Conservation (phyloP, 257 asterid species). For the Przewalskia tangutica region DNA sequence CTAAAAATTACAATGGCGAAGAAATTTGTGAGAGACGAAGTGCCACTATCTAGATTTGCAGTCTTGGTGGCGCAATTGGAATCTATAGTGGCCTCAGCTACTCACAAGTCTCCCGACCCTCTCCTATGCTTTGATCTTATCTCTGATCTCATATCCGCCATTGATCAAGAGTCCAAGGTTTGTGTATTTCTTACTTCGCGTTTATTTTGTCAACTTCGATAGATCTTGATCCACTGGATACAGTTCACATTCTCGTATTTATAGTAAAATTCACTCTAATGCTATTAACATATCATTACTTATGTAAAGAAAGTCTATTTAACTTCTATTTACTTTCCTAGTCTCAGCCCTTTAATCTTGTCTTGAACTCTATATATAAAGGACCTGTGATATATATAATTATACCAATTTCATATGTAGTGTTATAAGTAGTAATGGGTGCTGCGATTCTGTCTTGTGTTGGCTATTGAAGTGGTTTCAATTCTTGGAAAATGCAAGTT, state of each 20-base stretch:
- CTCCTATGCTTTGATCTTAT: slow-evolving; percentile 90
- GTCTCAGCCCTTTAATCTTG: background rate
- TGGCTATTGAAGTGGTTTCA: background rate
- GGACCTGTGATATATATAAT: background rate
- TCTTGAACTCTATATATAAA: background rate
- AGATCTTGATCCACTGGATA: background rate
- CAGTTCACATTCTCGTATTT: background rate
- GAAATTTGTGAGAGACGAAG: slow-evolving; percentile 34
- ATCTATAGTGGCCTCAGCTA: slow-evolving; percentile 84
- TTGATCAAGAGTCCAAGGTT: slow-evolving; percentile 85
- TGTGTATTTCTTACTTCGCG: background rate
- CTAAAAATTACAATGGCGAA: slow-evolving; percentile 38
- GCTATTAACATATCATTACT: background rate
- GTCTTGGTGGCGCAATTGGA: slow-evolving; percentile 95
- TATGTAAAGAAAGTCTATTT: background rate
- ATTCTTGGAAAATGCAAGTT: background rate
- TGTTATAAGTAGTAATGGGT: no score
- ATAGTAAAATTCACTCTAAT: background rate
- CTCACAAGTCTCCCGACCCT: slow-evolving; percentile 92
- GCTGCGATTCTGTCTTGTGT: no score
- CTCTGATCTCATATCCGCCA: slow-evolving; percentile 85
- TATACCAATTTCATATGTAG: no score
- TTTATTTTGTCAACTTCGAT: background rate
- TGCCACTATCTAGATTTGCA: slow-evolving; percentile 74
- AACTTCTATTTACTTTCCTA: background rate